phyloP scores from a whole-genome alignment of 441 rosid genomes.

The Adansonia gregorii region DNA sequence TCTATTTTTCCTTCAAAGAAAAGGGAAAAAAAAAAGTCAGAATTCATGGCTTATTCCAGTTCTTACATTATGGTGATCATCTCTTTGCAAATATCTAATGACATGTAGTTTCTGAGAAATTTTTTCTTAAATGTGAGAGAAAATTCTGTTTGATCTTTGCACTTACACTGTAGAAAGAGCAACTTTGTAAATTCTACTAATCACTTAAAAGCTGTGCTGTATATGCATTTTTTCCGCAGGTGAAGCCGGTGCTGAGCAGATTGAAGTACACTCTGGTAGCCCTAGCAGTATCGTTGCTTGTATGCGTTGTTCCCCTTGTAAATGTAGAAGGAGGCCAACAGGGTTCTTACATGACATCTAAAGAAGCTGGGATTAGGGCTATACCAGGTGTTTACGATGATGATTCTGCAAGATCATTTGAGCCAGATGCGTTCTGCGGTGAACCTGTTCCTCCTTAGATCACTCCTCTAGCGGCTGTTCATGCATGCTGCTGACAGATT shows the following conservation, averaged over 20 bases:
- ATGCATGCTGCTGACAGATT: conserved; percentile 14
- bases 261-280: conserved; percentile 71
- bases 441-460: conserved; percentile 52
- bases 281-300: conserved; percentile 63
- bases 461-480: not conserved
- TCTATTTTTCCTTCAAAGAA: not conserved
- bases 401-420: conserved; percentile 82
- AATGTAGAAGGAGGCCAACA: conserved; percentile 54
- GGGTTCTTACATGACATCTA: conserved; percentile 36
- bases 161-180: not conserved
- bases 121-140: not conserved
- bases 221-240: conserved; percentile 45
- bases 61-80: not conserved
- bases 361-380: conserved; percentile 42
- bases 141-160: not conserved
- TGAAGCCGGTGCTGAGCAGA: conserved; percentile 78
- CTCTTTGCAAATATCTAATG: not conserved
- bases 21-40: too few relatives aligned
- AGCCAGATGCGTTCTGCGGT: conserved; percentile 88
- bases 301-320: conserved; percentile 55
- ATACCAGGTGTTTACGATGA: conserved; percentile 83
- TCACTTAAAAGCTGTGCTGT: too few relatives aligned
- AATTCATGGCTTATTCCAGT: not conserved
- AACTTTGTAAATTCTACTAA: not conserved
- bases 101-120: not conserved